These are phyloP conservation scores for Eurotiales sp. DNA, from an alignment of 2,329 filamentous ascomycete species.

Conservation along the genomic window DNA sequence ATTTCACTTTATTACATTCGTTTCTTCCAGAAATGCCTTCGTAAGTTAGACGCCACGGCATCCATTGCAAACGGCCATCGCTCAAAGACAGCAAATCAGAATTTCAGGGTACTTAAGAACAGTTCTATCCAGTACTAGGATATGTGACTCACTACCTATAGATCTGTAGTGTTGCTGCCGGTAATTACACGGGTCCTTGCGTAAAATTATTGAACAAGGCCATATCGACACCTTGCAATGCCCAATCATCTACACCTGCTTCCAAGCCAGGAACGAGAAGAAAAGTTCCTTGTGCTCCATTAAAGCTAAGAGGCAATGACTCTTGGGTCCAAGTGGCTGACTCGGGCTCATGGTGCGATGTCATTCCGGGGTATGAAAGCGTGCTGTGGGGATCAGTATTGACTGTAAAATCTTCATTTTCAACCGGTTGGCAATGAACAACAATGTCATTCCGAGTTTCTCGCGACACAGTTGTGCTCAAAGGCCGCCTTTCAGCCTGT, in stretches of 20 bases:
- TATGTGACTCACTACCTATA: too few species aligned
- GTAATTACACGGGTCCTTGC: not conserved
- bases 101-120: too few species aligned
- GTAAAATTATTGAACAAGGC: not conserved
- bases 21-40: too few species aligned
- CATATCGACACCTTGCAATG: conserved; percentile 8
- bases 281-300: not conserved
- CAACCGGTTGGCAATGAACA: not conserved
- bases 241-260: conserved; percentile 1
- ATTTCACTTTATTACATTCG: too few species aligned
- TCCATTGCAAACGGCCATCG: too few species aligned
- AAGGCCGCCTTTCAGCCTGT: too few species aligned
- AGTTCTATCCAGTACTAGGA: too few species aligned
- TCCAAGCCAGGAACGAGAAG: not conserved
- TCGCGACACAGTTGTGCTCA: not conserved
- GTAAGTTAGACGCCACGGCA: too few species aligned
- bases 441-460: not conserved
- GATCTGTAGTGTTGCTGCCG: not conserved
- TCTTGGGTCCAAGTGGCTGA: not conserved
- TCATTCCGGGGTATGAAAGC: not conserved
- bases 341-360: not conserved
- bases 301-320: not conserved
- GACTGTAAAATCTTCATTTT: too few species aligned
- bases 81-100: too few species aligned
- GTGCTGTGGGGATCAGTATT: not conserved